Base-by-base conservation (phyloP, 2,329 filamentous ascomycete species). In the Rutstroemia sp. region DNA sequence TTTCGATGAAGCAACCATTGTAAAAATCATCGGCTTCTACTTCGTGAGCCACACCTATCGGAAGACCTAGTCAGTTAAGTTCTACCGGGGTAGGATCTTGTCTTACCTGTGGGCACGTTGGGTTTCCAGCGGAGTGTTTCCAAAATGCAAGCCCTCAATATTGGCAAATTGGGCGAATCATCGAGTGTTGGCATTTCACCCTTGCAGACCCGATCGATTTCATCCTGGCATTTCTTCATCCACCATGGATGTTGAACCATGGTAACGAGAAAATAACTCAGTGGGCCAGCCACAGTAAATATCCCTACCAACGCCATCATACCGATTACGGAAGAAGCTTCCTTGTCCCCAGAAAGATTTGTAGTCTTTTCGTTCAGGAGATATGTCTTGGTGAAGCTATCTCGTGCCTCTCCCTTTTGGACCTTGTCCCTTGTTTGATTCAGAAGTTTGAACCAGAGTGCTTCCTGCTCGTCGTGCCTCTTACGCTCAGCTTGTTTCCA, bases 11-110 rank as follows among this genome's bases (percentile, higher is more conserved):
- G 39, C 50, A 58, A 19, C 54, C 51, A 25, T 62, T 59, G 42
- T 83, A 84, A 14, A 75, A 70, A 56, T 83, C 81, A 50, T 83
- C 80, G 48, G 75, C 67, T 2, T 75, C 71, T 12, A 78, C 72
- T 48, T 70, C 73, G 64, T 84, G 80, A 1, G 81, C 80, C 34
- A 83, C 75, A 3, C 76, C 77, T 4, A 19, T 14, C 12, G 30
- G 30, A 12, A 42, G 39, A 19, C n/a, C 9, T 42, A 17, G 39
- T 34, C 10, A 34, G 30, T 12, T 12, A 34, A 4, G 30, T 14
- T 34, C 30, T 2, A 34, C 12, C 30, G 10, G 4, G 30, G 12
- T 42, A 19, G 16, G 9, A 17, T 42, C 2, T 10, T 34, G 14
- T 17, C 39, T 42, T 19, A 42, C 39, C 39, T 17, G 78, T 67